Percentiles rank a stretch among this genome's conserved stretches.
These are phyloP conservation scores for Gossypium bickii DNA, from an alignment of 345 rosid species.

Conservation along the genomic window DNA sequence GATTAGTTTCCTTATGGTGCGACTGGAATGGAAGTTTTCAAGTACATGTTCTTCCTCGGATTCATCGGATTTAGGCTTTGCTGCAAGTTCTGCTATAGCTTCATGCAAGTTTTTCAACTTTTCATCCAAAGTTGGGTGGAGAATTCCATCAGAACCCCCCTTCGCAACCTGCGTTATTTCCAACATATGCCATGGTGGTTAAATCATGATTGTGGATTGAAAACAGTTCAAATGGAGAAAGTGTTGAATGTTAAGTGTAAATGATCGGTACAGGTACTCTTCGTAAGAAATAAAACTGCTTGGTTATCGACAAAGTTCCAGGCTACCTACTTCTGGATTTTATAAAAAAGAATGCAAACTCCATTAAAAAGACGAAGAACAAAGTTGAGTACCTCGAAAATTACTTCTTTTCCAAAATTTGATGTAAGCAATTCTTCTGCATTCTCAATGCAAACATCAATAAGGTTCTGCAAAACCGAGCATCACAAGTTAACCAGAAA, in stretches of 20 bases:
- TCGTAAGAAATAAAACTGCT: neutral
- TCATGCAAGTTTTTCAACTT: constrained; percentile 1
- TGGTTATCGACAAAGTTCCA: neutral
- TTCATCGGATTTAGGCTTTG: neutral
- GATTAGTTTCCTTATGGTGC: neutral
- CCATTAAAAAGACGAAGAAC: neutral
- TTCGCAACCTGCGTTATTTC: constrained; percentile 37
- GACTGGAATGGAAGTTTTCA: constrained; percentile 4
- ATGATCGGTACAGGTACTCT: neutral
- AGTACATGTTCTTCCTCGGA: neutral
- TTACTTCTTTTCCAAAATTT: constrained; percentile 7
- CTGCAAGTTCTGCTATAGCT: constrained; percentile 3
- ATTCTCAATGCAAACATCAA: constrained; percentile 18
- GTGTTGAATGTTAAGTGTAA: neutral
- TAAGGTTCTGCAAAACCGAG: constrained; percentile 34
- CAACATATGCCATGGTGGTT: neutral
- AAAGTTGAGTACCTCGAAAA: constrained; percentile 11
- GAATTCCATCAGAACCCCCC: constrained; percentile 8
- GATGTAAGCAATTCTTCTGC: neutral
- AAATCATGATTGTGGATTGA: neutral
- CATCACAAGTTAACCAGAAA: neutral
- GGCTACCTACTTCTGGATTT: neutral
- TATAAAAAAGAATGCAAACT: neutral
- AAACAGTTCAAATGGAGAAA: neutral
- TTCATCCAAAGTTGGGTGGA: constrained; percentile 4